phyloP scores from a whole-genome alignment of 306 rosid genomes.

The Medicago ruthenica region DNA sequence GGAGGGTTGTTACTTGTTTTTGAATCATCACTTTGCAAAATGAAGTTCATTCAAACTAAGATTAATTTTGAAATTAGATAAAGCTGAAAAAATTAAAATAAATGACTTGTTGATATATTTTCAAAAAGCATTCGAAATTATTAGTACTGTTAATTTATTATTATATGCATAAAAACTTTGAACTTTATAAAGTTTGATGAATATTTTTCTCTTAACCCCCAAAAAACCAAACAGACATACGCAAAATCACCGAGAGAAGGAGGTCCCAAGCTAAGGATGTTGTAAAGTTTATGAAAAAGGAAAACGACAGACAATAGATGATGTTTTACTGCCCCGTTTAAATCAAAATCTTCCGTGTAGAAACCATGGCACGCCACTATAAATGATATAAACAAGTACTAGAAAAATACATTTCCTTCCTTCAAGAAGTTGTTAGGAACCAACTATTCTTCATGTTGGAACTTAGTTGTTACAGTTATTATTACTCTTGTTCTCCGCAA shows the following conservation, averaged over 20 bases:
- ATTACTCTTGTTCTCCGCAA: constrained; percentile 59
- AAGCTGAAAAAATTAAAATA: no score
- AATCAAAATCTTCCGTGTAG: no score
- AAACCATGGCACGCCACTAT: constrained; percentile 29
- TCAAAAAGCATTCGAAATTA: no score
- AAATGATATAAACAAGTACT: constrained; percentile 20
- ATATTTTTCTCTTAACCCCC: not conserved
- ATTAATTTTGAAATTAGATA: no score
- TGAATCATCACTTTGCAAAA: no score
- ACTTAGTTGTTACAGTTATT: constrained; percentile 51
- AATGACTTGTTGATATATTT: no score
- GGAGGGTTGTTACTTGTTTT: no score
- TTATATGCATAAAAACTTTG: no score
- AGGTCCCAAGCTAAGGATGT: not conserved
- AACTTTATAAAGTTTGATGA: no score
- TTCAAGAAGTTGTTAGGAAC: constrained; percentile 19
- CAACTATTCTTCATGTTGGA: constrained; percentile 46
- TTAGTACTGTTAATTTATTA: no score
- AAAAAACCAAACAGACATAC: not conserved
- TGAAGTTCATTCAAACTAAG: no score
- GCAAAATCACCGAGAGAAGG: not conserved
- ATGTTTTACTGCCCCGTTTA: constrained; percentile 2
- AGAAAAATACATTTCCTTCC: constrained; percentile 24
- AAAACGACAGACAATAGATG: not conserved
- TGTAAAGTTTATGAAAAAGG: not conserved